Percentiles rank a stretch among this genome's conserved stretches.
Conservation (phyloP, 805 yeast species). For the Geotrichum ghanense region DNA sequence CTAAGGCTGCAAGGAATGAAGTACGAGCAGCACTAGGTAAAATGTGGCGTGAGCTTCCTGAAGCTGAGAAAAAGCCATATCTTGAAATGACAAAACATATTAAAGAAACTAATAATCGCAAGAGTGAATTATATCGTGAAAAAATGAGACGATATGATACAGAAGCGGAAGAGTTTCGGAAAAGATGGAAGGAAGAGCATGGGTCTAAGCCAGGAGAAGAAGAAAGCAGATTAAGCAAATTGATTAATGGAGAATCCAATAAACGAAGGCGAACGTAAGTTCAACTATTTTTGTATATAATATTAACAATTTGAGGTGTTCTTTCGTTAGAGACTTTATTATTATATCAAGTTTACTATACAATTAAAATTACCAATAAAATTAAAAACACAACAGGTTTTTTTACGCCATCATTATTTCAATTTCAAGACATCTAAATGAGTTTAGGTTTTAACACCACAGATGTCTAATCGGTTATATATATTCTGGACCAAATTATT, state of each 20-base stretch:
- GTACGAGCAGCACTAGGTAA: slow-evolving; percentile 30
- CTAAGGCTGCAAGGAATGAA: slow-evolving; percentile 28
- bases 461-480: too few species aligned
- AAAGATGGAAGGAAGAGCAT: slow-evolving; percentile 28
- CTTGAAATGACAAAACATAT: slow-evolving; percentile 24
- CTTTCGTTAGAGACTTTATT: too few species aligned
- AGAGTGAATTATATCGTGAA: slow-evolving; percentile 23
- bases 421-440: too few species aligned
- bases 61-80: slow-evolving; percentile 27
- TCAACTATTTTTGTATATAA: too few species aligned
- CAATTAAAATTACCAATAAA: too few species aligned
- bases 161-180: slow-evolving; percentile 28
- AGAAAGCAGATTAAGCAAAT: slow-evolving; percentile 15
- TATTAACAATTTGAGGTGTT: too few species aligned
- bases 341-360: too few species aligned
- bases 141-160: slow-evolving; percentile 25
- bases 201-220: slow-evolving; percentile 21
- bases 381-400: too few species aligned
- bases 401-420: too few species aligned
- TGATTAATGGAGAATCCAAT: slow-evolving; percentile 3
- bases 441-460: too few species aligned
- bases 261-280: too few species aligned
- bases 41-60: slow-evolving; percentile 31
- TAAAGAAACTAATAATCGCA: slow-evolving; percentile 25
- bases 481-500: too few species aligned